Evolutionary conservation across 345 rosid genomes (phyloP).

Genomic region (Populus ilicifolia): DNA sequence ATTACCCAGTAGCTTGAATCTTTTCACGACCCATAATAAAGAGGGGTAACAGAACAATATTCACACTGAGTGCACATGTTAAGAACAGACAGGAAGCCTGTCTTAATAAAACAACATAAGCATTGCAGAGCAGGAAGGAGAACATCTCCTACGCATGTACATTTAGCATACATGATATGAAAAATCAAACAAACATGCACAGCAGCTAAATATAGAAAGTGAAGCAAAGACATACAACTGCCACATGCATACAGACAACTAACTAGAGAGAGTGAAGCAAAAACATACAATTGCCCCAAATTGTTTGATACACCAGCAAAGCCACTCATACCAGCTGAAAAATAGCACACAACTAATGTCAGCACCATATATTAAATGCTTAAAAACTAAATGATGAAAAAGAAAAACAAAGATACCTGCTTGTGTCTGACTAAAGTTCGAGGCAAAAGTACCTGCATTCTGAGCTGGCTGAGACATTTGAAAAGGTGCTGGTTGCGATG

Average conservation of each 20-base stretch:
- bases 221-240: too few relatives aligned
- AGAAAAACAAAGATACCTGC: slow-evolving; percentile 33
- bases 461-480: slow-evolving; percentile 59
- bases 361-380: slow-evolving; percentile 5
- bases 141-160: neutral
- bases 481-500: slow-evolving; percentile 36
- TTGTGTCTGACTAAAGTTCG: slow-evolving; percentile 57
- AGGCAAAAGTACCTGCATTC: slow-evolving; percentile 38
- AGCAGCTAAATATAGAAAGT: too few relatives aligned
- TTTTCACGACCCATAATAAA: neutral
- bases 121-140: neutral
- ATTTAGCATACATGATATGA: neutral
- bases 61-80: neutral
- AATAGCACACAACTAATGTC: slow-evolving; percentile 8
- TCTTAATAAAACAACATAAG: neutral
- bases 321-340: slow-evolving; percentile 42
- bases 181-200: neutral
- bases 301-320: slow-evolving; percentile 42
- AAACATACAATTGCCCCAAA: slow-evolving; percentile 54
- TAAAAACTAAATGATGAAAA: neutral
- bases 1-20: too few relatives aligned
- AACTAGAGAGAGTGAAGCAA: neutral
- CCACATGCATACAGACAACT: neutral
- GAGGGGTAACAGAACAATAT: neutral
- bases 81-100: neutral